A percentile compares a stretch with the other conserved stretches of the same genome.
Conservation (phyloP, 2,329 filamentous ascomycete species). For the Aspergillus vadensis region DNA sequence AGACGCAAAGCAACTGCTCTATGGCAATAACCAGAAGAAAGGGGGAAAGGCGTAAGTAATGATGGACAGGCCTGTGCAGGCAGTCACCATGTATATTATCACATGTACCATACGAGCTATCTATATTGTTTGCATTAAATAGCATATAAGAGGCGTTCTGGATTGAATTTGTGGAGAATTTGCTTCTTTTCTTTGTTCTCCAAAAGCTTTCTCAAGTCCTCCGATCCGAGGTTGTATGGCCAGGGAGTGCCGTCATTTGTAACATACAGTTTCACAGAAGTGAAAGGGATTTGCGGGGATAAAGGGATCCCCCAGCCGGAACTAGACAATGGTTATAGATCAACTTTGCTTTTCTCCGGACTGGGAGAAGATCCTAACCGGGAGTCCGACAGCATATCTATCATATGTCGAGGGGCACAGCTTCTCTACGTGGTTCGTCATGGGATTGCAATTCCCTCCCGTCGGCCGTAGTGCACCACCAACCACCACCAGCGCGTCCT, state of each 20-base stretch:
- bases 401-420: not conserved
- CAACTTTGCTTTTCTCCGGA: too few relatives aligned
- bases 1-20: conserved; percentile 32
- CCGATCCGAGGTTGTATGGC: not conserved
- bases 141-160: not conserved
- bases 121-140: not conserved
- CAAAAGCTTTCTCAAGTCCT: not conserved
- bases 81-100: conserved; percentile 3
- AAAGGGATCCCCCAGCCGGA: not conserved
- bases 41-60: not conserved
- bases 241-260: not conserved
- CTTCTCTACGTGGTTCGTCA: not conserved
- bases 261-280: not conserved
- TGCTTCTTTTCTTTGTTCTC: not conserved
- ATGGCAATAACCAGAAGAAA: conserved; percentile 15
- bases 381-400: not conserved
- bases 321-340: too few relatives aligned
- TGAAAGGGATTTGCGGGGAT: not conserved
- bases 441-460: not conserved
- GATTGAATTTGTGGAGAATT: not conserved
- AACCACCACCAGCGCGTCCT: not conserved
- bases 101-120: not conserved
- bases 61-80: too few relatives aligned
- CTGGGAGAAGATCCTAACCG: too few relatives aligned
- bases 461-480: not conserved